Evolutionary conservation across 192 early-diverging fungal genomes (phyloP).

Genomic region (Diversispora eburnea): DNA sequence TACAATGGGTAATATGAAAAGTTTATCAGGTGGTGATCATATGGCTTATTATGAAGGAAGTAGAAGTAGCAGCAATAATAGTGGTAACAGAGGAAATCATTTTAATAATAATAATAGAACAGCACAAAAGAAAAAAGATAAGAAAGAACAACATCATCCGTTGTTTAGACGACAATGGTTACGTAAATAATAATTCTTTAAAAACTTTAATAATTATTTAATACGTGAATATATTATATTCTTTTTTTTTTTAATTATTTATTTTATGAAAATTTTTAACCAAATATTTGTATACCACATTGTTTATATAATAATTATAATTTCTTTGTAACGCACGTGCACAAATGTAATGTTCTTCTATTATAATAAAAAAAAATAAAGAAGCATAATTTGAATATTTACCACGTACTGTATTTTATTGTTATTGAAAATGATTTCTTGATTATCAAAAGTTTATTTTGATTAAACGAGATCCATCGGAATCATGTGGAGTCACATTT

Average conservation of each 20-base stretch:
- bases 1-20: conserved; percentile 66
- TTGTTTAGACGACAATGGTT: conserved; percentile 30
- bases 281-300: too few species aligned
- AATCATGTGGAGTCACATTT: too few species aligned
- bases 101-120: conserved; percentile 10
- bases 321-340: too few species aligned
- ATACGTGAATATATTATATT: neutral
- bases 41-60: conserved; percentile 89
- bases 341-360: too few species aligned
- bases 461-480: too few species aligned
- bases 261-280: neutral
- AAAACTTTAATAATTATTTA: neutral
- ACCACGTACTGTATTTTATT: too few species aligned
- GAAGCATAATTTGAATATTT: too few species aligned
- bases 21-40: conserved; percentile 81
- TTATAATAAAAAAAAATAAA: too few species aligned
- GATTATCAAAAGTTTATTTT: too few species aligned
- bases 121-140: conserved; percentile 18
- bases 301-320: too few species aligned
- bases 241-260: neutral
- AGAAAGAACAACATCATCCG: conserved; percentile 24
- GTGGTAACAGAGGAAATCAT: conserved; percentile 49
- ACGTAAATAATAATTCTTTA: neutral
- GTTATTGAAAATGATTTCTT: too few species aligned
- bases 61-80: conserved; percentile 12